phyloP scores from a whole-genome alignment of 495 filamentous ascomycete species.

The Letharia columbiana region DNA sequence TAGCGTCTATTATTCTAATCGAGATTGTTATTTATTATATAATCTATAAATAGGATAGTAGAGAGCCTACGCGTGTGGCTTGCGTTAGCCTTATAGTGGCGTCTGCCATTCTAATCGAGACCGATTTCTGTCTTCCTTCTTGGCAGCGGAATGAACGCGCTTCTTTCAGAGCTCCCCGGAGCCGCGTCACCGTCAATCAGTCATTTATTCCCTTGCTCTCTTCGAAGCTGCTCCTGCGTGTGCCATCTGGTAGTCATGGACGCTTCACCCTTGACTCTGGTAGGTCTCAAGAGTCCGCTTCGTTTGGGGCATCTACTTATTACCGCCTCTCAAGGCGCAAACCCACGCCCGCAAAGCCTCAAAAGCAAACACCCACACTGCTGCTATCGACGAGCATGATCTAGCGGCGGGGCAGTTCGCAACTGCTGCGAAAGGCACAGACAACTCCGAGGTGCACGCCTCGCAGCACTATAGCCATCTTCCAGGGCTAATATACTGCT shows the following conservation, averaged over 20 bases:
- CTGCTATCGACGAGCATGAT: constrained; percentile 79
- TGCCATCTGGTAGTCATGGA: constrained; percentile 43
- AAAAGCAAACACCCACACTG: constrained; percentile 53
- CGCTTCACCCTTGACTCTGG: constrained; percentile 50
- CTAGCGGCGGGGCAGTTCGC: constrained; percentile 85
- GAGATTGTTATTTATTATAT: too few relatives aligned
- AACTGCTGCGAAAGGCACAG: constrained; percentile 63
- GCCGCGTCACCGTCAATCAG: background rate
- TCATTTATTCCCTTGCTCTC: too few relatives aligned
- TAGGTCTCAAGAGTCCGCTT: constrained; percentile 26
- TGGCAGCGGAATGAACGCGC: background rate
- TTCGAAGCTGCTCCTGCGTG: too few relatives aligned
- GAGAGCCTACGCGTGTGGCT: too few relatives aligned
- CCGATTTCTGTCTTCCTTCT: background rate
- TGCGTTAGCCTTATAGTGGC: too few relatives aligned
- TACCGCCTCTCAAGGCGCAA: constrained; percentile 53
- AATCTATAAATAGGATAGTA: too few relatives aligned
- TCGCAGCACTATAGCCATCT: background rate
- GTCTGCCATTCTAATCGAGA: too few relatives aligned
- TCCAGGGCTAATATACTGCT: constrained; percentile 14
- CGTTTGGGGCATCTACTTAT: background rate
- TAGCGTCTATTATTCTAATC: too few relatives aligned
- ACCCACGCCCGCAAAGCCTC: constrained; percentile 72
- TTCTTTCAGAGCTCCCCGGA: background rate
- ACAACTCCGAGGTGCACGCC: constrained; percentile 57